Evolutionary conservation across 2,329 filamentous ascomycete genomes (phyloP).

Genomic region (Parastagonospora avenae): DNA sequence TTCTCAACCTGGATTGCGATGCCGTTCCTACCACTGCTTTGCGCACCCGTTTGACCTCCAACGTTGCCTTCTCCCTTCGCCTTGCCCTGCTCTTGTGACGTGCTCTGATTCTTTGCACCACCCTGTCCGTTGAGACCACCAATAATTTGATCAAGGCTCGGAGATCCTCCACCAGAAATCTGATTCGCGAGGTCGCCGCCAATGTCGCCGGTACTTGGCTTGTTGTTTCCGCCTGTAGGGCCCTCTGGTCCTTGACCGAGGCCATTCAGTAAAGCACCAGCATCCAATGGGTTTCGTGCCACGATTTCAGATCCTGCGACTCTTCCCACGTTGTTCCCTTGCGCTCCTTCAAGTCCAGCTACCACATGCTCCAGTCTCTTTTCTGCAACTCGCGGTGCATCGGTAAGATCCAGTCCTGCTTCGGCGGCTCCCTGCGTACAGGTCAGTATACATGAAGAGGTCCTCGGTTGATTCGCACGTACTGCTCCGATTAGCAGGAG

Average conservation of each 20-base stretch:
- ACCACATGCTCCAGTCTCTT: constrained; percentile 32
- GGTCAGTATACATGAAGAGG: constrained; percentile 18
- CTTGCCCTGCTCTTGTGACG: constrained; percentile 11
- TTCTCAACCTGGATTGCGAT: constrained; percentile 8
- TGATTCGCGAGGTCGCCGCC: constrained; percentile 24
- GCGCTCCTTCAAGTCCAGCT: constrained; percentile 26
- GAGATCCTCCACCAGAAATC: constrained; percentile 19
- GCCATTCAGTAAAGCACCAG: constrained; percentile 23
- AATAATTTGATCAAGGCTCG: constrained; percentile 15
- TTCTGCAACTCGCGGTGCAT: constrained; percentile 26
- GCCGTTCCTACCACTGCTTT: constrained; percentile 5
- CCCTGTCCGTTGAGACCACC: constrained; percentile 15
- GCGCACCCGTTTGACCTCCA: not conserved
- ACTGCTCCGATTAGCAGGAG: constrained; percentile 39
- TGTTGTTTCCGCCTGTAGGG: constrained; percentile 8
- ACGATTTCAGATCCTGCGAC: constrained; percentile 14
- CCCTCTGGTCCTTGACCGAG: constrained; percentile 15
- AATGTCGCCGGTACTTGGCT: constrained; percentile 13
- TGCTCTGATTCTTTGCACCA: constrained; percentile 10
- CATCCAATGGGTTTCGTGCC: constrained; percentile 14
- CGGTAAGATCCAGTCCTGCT: constrained; percentile 32
- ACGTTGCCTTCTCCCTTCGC: not conserved
- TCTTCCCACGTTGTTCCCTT: constrained; percentile 10
- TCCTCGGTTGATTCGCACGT: constrained; percentile 12
- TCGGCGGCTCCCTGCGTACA: constrained; percentile 27